Evolutionary conservation across 345 rosid genomes (phyloP).

Genomic region (Rhodamnia rubescens): DNA sequence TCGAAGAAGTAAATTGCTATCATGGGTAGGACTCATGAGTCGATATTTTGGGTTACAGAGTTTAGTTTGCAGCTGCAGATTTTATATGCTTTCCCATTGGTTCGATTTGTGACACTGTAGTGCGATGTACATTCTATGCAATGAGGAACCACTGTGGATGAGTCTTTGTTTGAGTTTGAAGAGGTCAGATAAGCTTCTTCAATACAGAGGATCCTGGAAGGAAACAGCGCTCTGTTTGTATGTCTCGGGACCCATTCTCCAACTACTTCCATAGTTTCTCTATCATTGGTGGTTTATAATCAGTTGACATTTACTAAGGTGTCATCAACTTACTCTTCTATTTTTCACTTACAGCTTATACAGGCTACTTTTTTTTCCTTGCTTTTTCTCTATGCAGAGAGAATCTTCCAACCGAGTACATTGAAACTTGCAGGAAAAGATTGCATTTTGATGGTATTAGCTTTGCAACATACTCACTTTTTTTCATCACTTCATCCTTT

Average conservation of each 20-base stretch:
- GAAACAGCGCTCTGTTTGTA: conserved; percentile 59
- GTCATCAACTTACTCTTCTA: background rate
- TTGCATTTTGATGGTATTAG: conserved; percentile 58
- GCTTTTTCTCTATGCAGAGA: conserved; percentile 28
- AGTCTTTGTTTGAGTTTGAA: conserved; percentile 38
- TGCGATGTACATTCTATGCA: conserved; percentile 76
- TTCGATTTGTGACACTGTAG: conserved; percentile 20
- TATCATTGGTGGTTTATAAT: background rate
- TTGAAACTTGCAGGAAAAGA: conserved; percentile 20
- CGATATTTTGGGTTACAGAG: too few species aligned
- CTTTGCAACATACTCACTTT: background rate
- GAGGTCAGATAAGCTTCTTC: conserved; percentile 33
- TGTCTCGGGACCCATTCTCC: conserved; percentile 3
- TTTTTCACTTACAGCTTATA: background rate
- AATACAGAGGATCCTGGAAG: conserved; percentile 83
- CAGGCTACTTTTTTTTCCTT: background rate
- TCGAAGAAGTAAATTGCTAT: background rate
- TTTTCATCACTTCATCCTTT: background rate
- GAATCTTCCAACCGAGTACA: conserved; percentile 30
- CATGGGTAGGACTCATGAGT: background rate
- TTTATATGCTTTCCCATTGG: background rate
- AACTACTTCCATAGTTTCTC: background rate
- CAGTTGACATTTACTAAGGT: background rate
- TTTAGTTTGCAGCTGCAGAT: background rate
- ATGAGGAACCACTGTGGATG: conserved; percentile 96